Evolutionary conservation across 805 yeast genomes (phyloP).

Genomic region (Ogataea pini): DNA sequence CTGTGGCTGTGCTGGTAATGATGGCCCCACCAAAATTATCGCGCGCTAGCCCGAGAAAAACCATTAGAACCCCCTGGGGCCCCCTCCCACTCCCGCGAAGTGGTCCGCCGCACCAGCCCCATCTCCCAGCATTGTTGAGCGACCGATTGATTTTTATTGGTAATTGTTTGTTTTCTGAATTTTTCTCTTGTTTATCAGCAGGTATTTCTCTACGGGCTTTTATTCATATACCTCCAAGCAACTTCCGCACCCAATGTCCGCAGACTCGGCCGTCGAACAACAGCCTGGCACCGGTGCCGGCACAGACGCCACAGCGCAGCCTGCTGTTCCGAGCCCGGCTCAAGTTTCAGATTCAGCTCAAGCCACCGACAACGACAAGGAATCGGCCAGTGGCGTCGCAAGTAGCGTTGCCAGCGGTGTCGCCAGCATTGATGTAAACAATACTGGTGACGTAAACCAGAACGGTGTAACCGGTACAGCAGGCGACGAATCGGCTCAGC

Average conservation of each 20-base stretch:
- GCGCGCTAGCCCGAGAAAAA: too few species aligned
- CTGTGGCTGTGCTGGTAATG: too few species aligned
- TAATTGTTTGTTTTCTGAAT: conserved; percentile 2
- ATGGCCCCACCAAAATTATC: too few species aligned
- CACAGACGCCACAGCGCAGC: conserved; percentile 7
- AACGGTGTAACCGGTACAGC: background rate
- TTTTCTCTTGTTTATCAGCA: conserved; percentile 1
- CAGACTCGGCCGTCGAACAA: conserved; percentile 9
- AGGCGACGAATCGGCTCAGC: conserved; percentile 1
- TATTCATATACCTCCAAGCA: background rate
- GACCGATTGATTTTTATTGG: conserved; percentile 7
- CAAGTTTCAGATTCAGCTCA: background rate
- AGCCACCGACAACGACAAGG: conserved; percentile 3
- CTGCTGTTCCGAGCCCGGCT: background rate
- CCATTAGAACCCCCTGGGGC: too few species aligned
- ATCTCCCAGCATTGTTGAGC: conserved; percentile 6
- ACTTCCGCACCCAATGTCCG: conserved; percentile 6
- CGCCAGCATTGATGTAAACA: background rate
- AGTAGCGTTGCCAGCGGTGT: background rate
- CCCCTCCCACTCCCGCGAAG: too few species aligned
- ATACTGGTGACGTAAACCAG: background rate
- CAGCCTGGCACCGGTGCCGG: conserved; percentile 9
- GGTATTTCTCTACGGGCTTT: background rate
- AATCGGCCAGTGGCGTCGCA: conserved; percentile 1
- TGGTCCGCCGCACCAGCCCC: conserved; percentile 5